These are phyloP conservation scores for Pseudogymnoascus sp. DNA, from an alignment of 2,329 filamentous ascomycete species.

Conservation along the genomic window DNA sequence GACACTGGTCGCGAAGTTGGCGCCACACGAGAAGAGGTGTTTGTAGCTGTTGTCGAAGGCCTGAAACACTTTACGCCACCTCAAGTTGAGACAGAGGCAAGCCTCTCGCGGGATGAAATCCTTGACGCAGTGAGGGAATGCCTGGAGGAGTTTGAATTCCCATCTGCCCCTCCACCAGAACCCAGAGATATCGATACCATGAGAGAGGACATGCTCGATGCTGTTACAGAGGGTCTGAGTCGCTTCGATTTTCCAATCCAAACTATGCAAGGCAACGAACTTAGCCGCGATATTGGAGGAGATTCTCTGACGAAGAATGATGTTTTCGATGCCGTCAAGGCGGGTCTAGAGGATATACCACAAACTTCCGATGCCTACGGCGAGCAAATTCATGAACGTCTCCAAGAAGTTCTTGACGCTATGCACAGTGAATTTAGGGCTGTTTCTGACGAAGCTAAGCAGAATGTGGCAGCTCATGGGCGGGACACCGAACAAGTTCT, in stretches of 20 bases:
- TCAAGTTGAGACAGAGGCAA: slow-evolving; percentile 60
- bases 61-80: slow-evolving; percentile 75
- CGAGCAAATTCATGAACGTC: slow-evolving; percentile 46
- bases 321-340: slow-evolving; percentile 51
- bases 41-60: slow-evolving; percentile 77
- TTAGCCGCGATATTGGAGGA: slow-evolving; percentile 56
- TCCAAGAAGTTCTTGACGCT: slow-evolving; percentile 59
- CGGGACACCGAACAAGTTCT: slow-evolving; percentile 83
- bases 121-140: slow-evolving; percentile 79
- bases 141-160: slow-evolving; percentile 76
- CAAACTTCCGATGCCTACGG: slow-evolving; percentile 36
- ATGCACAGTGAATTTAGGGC: slow-evolving; percentile 54
- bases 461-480: slow-evolving; percentile 72
- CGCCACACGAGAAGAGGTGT: slow-evolving; percentile 76
- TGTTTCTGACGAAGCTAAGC: slow-evolving; percentile 60
- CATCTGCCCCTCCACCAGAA: slow-evolving; percentile 53
- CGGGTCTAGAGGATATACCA: slow-evolving; percentile 46
- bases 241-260: slow-evolving; percentile 39
- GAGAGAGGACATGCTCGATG: slow-evolving; percentile 56
- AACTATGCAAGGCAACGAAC: slow-evolving; percentile 38
- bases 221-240: slow-evolving; percentile 54
- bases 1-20: slow-evolving; percentile 38
- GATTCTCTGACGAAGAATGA: slow-evolving; percentile 44
- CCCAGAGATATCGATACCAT: slow-evolving; percentile 49
- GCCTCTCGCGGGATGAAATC: slow-evolving; percentile 74